Evolutionary conservation across 2,329 filamentous ascomycete species (phyloP).

Genomic region (Verticillium isaacii): DNA sequence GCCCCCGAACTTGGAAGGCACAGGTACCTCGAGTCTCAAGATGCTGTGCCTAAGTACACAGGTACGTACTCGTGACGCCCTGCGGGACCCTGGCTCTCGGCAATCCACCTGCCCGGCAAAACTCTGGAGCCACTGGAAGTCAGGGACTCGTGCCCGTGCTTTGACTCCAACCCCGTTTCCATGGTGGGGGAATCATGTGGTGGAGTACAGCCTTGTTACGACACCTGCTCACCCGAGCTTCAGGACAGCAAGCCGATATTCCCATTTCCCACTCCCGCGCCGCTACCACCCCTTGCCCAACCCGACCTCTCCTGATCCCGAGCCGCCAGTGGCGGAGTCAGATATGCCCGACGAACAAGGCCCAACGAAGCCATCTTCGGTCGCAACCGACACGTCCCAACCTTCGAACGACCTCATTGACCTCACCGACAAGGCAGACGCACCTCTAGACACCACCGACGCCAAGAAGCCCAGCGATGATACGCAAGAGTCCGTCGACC

Average conservation of each 20-base stretch:
- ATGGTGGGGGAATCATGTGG: background rate
- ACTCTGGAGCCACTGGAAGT: background rate
- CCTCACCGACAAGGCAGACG: slow-evolving; percentile 7
- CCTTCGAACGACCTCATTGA: slow-evolving; percentile 10
- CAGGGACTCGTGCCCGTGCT: background rate
- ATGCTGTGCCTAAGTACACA: no score
- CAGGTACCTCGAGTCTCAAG: no score
- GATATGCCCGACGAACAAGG: background rate
- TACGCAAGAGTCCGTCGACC: background rate
- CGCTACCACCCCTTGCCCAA: background rate
- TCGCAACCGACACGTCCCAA: background rate
- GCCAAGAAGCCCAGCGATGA: background rate
- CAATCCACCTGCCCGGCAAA: background rate
- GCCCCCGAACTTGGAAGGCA: background rate
- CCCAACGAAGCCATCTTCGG: background rate
- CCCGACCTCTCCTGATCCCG: background rate
- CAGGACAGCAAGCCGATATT: background rate
- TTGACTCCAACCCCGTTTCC: background rate
- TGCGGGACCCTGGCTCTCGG: background rate
- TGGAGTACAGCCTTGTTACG: background rate
- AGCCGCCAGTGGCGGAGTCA: background rate
- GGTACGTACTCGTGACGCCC: background rate
- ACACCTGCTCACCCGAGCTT: background rate
- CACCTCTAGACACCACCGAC: slow-evolving; percentile 1
- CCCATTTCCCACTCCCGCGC: background rate